Evolutionary conservation across 164 flowering plant species (phyloP).

Genomic region (Piper longum): DNA sequence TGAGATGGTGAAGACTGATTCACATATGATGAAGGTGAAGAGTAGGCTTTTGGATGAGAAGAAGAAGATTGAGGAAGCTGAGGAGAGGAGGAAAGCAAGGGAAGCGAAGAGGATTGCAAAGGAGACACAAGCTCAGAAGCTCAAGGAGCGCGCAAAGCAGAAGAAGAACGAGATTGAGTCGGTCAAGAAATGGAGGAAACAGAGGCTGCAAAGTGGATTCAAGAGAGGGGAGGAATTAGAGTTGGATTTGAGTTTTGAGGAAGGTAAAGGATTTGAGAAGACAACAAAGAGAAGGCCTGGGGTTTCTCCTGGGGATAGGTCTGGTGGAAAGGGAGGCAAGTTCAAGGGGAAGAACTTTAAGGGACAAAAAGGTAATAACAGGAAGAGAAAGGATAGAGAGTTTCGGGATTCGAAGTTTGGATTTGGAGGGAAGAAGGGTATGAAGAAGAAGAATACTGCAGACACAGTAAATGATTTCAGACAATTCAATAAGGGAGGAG

Average conservation of each 20-base stretch:
- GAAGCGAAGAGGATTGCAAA: conserved; percentile 69
- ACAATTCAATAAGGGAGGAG: conserved; percentile 34
- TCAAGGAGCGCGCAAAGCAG: conserved; percentile 70
- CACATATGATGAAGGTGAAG: conserved; percentile 80
- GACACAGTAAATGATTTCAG: conserved; percentile 50
- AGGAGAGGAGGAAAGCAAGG: conserved; percentile 80
- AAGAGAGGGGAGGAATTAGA: conserved; percentile 23
- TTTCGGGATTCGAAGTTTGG: conserved; percentile 34
- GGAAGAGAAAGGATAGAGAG: conserved; percentile 21
- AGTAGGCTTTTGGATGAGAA: conserved; percentile 62
- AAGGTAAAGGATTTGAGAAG: conserved; percentile 52
- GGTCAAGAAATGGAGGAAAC: conserved; percentile 93
- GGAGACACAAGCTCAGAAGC: conserved; percentile 71
- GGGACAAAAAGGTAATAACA: conserved; percentile 30
- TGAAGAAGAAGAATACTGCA: conserved; percentile 75
- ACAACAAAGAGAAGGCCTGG: conserved; percentile 56
- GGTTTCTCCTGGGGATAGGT: conserved; percentile 68
- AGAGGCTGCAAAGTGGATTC: conserved; percentile 72
- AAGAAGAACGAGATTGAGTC: conserved; percentile 72
- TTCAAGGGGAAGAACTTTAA: conserved; percentile 29
- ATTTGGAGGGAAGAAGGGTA: conserved; percentile 55
- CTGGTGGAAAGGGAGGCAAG: conserved; percentile 51
- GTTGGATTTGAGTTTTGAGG: conserved; percentile 35
- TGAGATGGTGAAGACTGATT: conserved; percentile 82
- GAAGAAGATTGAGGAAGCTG: conserved; percentile 71